These are phyloP conservation scores for Glutinoglossum americanum DNA, from an alignment of 495 filamentous ascomycete species.

Conservation along the genomic window DNA sequence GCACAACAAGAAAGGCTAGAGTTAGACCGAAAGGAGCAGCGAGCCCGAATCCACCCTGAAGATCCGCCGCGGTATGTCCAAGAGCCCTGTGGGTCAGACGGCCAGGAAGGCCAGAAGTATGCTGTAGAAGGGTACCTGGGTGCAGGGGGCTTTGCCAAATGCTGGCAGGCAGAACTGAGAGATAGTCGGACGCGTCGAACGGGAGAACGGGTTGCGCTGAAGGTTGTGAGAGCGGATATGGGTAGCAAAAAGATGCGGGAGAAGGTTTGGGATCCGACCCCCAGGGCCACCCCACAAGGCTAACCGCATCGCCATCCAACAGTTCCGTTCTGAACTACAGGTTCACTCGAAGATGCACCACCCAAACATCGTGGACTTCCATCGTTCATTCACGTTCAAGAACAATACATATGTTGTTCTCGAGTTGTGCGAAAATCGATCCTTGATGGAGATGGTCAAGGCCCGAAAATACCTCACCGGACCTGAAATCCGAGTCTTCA, in stretches of 20 bases:
- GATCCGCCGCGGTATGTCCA: constrained; percentile 42
- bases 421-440: constrained; percentile 86
- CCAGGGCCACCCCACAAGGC: background rate
- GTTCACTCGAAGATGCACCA: constrained; percentile 96
- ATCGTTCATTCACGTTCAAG: constrained; percentile 80
- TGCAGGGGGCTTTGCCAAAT: constrained; percentile 90
- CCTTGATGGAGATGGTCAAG: constrained; percentile 96
- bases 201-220: constrained; percentile 36
- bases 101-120: constrained; percentile 54
- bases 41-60: constrained; percentile 16
- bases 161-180: constrained; percentile 51
- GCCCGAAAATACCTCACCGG: constrained; percentile 67
- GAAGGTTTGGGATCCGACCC: constrained; percentile 38
- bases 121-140: constrained; percentile 65
- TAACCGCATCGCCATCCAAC: constrained; percentile 16
- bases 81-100: constrained; percentile 41
- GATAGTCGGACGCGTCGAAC: constrained; percentile 23
- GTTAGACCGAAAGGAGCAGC: background rate
- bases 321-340: constrained; percentile 96
- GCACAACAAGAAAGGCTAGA: background rate
- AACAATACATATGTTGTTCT: constrained; percentile 82
- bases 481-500: constrained; percentile 76
- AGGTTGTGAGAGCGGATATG: constrained; percentile 83
- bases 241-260: constrained; percentile 61
- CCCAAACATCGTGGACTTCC: constrained; percentile 80